Conservation (phyloP, 2,329 filamentous ascomycete genomes). For the Chrysosphaeria jannelii region DNA sequence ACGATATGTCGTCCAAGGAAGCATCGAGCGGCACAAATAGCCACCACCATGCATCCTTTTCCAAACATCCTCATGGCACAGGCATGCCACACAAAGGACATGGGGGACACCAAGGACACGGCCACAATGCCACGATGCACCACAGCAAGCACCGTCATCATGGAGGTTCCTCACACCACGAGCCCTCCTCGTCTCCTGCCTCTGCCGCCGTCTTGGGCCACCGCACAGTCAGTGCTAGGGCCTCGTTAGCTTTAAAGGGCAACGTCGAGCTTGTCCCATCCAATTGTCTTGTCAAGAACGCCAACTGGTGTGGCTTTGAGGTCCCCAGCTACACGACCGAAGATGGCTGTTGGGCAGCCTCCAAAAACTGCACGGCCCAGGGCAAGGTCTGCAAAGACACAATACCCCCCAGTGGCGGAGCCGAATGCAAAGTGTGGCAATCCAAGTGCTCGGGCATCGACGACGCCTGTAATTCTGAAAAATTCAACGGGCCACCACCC, state of each 20-base stretch:
- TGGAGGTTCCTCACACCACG: no score
- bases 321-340: constrained; percentile 23
- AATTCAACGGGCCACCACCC: constrained; percentile 20
- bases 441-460: constrained; percentile 23
- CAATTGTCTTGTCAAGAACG: constrained; percentile 31
- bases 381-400: constrained; percentile 24
- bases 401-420: constrained; percentile 25
- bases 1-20: no score
- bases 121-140: no score
- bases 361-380: constrained; percentile 26
- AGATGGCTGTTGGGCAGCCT: constrained; percentile 26
- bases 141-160: no score
- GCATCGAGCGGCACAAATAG: no score
- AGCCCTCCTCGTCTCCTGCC: constrained; percentile 1
- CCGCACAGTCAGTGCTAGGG: background rate
- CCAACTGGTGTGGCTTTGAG: constrained; percentile 40
- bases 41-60: no score
- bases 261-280: constrained; percentile 17
- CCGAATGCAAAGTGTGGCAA: constrained; percentile 30
- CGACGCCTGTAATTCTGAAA: constrained; percentile 11
- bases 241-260: no score
- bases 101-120: no score
- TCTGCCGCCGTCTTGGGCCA: background rate
- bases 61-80: no score
- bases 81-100: no score